Percentiles rank a stretch among this genome's conserved stretches.
Evolutionary conservation across 306 rosid genomes (phyloP).

Genomic region (Sechiopsis laciniata): DNA sequence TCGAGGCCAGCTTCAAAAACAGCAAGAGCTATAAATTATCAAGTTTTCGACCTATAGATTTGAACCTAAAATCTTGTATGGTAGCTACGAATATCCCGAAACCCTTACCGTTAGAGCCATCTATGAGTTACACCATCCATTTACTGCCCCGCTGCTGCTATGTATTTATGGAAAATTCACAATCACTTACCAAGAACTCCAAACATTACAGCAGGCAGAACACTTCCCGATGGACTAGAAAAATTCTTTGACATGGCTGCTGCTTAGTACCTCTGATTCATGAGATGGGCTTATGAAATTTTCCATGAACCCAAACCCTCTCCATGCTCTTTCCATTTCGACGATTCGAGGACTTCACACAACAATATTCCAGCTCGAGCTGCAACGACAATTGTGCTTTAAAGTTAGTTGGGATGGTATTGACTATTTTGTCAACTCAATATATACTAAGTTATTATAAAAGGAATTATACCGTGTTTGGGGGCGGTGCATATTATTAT

Average conservation of each 20-base stretch:
- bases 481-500: no score
- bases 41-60: no score
- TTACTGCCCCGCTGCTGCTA: no score
- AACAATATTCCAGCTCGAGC: conserved; percentile 87
- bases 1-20: no score
- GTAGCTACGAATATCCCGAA: background rate
- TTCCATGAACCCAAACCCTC: conserved; percentile 97
- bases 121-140: no score
- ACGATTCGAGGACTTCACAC: conserved; percentile 75
- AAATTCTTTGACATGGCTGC: background rate
- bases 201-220: background rate
- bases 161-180: no score
- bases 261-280: background rate
- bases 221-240: background rate
- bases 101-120: no score
- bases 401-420: background rate
- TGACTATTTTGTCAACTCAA: background rate
- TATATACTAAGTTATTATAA: background rate
- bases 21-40: no score
- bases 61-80: no score
- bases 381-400: conserved; percentile 30
- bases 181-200: no score
- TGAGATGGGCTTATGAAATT: conserved; percentile 67
- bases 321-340: conserved; percentile 68
- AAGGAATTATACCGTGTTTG: no score